Evolutionary conservation across 805 yeast genomes (phyloP).

Genomic region (Maudiozyma barnettii): DNA sequence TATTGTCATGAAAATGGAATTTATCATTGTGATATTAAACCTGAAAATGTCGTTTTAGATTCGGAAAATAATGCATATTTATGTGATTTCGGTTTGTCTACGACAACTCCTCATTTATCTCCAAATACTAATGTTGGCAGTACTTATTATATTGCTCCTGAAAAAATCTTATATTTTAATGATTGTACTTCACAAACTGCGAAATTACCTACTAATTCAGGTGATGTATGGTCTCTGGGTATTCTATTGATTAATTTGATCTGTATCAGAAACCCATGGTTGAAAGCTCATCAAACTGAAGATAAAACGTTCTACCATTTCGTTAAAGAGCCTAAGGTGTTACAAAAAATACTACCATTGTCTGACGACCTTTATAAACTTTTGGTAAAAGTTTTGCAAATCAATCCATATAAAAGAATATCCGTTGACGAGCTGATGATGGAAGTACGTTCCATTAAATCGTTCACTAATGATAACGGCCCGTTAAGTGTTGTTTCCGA

Average conservation of each 20-base stretch:
- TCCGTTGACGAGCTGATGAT: constrained; percentile 11
- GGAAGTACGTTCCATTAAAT: constrained; percentile 15
- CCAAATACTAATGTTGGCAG: constrained; percentile 80
- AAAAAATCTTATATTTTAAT: constrained; percentile 36
- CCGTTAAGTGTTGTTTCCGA: constrained; percentile 18
- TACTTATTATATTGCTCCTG: constrained; percentile 90
- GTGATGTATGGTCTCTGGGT: constrained; percentile 84
- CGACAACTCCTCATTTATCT: constrained; percentile 47
- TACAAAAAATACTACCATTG: constrained; percentile 65
- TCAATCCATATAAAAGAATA: constrained; percentile 30
- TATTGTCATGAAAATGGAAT: constrained; percentile 79
- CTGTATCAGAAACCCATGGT: constrained; percentile 87
- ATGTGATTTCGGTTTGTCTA: constrained; percentile 85
- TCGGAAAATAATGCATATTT: constrained; percentile 50
- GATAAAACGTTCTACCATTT: constrained; percentile 61
- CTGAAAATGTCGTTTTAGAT: constrained; percentile 79
- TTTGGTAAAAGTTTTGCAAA: constrained; percentile 30
- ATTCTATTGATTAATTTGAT: constrained; percentile 71
- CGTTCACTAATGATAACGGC: constrained; percentile 18
- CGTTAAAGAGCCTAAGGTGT: constrained; percentile 43
- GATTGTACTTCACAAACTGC: background rate
- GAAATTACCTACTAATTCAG: constrained; percentile 52
- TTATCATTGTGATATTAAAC: constrained; percentile 91
- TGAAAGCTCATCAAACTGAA: constrained; percentile 55
- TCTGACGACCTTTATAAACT: constrained; percentile 51